phyloP scores from a whole-genome alignment of 805 yeast genomes.

The Spathaspora passalidarum region DNA sequence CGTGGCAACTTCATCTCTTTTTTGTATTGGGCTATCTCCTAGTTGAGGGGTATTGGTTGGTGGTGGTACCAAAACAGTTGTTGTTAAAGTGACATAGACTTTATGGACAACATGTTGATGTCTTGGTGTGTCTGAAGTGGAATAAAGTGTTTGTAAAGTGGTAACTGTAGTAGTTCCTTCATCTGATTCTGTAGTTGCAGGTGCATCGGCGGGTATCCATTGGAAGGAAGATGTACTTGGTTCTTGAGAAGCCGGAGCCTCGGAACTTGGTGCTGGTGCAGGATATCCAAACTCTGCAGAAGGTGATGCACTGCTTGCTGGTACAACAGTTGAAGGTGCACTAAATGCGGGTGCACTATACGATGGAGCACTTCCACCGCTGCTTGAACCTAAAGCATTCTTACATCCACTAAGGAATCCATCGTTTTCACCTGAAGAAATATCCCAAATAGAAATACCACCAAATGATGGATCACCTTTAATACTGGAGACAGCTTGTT shows the following conservation, averaged over 20 bases:
- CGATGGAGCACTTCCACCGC: background rate
- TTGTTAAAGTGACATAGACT: background rate
- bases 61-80: background rate
- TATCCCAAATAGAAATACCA: constrained; percentile 38
- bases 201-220: background rate
- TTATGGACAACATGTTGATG: background rate
- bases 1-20: background rate
- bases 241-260: background rate
- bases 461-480: constrained; percentile 26
- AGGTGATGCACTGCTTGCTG: background rate
- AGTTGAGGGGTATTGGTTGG: background rate
- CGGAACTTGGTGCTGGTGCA: background rate
- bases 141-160: background rate
- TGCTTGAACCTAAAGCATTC: constrained; percentile 1
- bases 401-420: background rate
- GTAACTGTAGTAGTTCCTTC: background rate
- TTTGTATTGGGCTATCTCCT: background rate
- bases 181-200: background rate
- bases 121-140: background rate
- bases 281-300: too few relatives aligned
- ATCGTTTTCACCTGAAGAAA: constrained; percentile 21
- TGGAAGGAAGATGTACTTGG: too few relatives aligned
- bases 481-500: constrained; percentile 14
- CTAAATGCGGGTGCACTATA: background rate
- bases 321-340: background rate